Evolutionary conservation across 75 land plant genomes (phyloP).

Genomic region (Selaginella tamariscina): DNA sequence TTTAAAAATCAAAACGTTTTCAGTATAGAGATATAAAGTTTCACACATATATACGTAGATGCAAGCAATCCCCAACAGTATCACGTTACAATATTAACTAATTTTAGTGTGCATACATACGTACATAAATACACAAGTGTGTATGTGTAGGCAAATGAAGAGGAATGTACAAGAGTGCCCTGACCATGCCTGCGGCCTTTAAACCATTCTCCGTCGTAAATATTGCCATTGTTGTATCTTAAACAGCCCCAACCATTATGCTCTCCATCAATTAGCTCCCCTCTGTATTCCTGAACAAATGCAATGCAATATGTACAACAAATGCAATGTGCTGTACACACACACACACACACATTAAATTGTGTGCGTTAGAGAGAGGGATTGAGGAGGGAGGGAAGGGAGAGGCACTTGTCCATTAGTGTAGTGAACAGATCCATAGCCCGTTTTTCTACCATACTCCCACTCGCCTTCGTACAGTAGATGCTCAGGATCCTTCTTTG

Average conservation of each 20-base stretch:
- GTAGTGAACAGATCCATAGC: conserved; percentile 20
- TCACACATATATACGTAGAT: no score
- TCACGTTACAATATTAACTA: no score
- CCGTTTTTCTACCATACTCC: conserved; percentile 23
- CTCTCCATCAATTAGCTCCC: conserved; percentile 14
- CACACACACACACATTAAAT: background rate
- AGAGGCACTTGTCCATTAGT: conserved; percentile 28
- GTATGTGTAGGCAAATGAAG: conserved; percentile 3
- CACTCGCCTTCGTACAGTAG: conserved; percentile 29
- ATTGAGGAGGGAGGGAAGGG: background rate
- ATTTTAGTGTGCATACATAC: no score
- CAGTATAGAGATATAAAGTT: no score
- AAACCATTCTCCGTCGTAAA: conserved; percentile 31
- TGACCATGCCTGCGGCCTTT: conserved; percentile 31
- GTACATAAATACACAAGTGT: no score
- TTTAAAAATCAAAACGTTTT: no score
- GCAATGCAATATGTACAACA: background rate
- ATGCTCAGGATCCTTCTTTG: background rate
- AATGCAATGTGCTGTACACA: background rate
- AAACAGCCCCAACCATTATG: conserved; percentile 27
- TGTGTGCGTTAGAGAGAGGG: background rate
- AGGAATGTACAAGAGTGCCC: conserved; percentile 23
- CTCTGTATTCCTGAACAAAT: conserved; percentile 24
- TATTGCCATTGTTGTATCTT: conserved; percentile 24
- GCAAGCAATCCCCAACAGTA: no score